Evolutionary conservation across 768 basidiomycete genomes (phyloP).

Genomic region (Tricholoma sp.): DNA sequence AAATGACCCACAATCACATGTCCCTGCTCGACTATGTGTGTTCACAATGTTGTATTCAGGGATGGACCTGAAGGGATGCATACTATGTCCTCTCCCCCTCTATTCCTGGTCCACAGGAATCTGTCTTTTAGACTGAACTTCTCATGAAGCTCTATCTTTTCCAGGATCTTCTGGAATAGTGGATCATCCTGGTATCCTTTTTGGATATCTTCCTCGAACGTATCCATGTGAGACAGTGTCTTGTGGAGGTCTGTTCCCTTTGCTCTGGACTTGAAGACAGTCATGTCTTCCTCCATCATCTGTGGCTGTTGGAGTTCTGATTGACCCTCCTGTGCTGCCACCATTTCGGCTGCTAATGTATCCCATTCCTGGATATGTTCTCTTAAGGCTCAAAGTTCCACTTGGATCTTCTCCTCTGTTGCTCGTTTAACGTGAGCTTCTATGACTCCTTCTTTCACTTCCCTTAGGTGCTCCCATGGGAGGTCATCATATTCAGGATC

Average conservation of each 20-base stretch:
- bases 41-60: background rate
- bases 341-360: background rate
- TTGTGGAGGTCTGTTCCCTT: background rate
- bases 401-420: background rate
- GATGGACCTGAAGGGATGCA: slow-evolving; percentile 16
- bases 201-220: background rate
- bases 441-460: background rate
- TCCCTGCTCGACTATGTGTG: slow-evolving; percentile 14
- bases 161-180: background rate
- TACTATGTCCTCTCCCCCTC: slow-evolving; percentile 5
- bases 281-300: background rate
- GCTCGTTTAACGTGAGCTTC: background rate
- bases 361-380: background rate
- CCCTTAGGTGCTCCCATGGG: background rate
- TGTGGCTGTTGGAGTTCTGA: background rate
- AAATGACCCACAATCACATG: slow-evolving; percentile 30
- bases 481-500: slow-evolving; percentile 14
- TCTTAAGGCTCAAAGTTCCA: background rate
- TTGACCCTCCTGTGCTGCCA: background rate
- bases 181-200: background rate
- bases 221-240: background rate
- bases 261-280: background rate
- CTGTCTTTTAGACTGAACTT: background rate
- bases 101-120: background rate
- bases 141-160: background rate